Percentiles rank a stretch among this genome's conserved stretches.
phyloP scores from a whole-genome alignment of 345 rosid genomes.

The Sapria himalayana region DNA sequence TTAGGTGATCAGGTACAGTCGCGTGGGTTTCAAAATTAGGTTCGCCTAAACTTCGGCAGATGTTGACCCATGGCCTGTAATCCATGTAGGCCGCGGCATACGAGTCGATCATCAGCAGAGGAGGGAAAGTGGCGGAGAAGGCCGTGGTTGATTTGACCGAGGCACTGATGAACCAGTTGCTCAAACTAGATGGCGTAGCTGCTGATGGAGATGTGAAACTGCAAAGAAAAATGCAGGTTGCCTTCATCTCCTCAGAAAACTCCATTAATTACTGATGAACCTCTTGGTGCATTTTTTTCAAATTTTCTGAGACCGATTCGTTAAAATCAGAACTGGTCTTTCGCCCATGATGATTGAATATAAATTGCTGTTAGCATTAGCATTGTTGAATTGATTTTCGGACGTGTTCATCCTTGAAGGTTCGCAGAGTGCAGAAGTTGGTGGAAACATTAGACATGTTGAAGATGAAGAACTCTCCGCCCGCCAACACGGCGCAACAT shows the following conservation, averaged over 20 bases:
- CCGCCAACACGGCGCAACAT: slow-evolving; percentile 14
- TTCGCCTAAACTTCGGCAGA: neutral
- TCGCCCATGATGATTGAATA: slow-evolving; percentile 1
- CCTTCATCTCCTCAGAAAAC: neutral
- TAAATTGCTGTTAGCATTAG: too few relatives aligned
- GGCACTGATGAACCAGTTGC: slow-evolving; percentile 80
- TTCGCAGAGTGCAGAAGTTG: slow-evolving; percentile 75
- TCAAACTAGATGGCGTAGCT: slow-evolving; percentile 66
- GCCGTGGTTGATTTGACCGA: slow-evolving; percentile 45
- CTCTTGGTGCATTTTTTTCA: neutral
- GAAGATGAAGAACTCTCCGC: slow-evolving; percentile 58
- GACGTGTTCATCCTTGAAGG: too few relatives aligned
- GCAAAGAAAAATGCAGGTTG: slow-evolving; percentile 95
- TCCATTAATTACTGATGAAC: too few relatives aligned
- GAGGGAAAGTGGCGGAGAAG: slow-evolving; percentile 68
- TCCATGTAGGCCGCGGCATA: slow-evolving; percentile 52
- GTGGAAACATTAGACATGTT: slow-evolving; percentile 74
- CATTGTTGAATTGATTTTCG: too few relatives aligned
- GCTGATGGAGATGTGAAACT: slow-evolving; percentile 82
- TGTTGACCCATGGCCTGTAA: neutral
- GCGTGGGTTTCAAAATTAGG: neutral
- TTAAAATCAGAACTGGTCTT: neutral
- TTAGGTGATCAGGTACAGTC: slow-evolving; percentile 59
- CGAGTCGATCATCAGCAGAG: slow-evolving; percentile 45
- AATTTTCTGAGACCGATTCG: neutral